Evolutionary conservation across 2,329 filamentous ascomycete species (phyloP).

Genomic region (Zymoseptoria tritici): DNA sequence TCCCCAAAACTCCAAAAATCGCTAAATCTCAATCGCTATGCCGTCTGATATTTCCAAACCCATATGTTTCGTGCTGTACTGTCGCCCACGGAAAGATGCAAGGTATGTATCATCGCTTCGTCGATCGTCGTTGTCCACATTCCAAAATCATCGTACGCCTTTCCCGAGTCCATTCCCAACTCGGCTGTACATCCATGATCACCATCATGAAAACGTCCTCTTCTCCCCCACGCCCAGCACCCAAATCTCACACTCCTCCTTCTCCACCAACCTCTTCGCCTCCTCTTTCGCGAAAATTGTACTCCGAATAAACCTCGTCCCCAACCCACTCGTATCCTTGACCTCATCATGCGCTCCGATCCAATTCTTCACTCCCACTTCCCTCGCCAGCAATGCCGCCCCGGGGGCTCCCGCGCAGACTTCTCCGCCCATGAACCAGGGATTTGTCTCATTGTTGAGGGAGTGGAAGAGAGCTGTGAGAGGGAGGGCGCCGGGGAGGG

Average conservation of each 20-base stretch:
- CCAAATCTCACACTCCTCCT: slow-evolving; percentile 9
- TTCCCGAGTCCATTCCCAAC: too few relatives aligned
- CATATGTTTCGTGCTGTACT: too few relatives aligned
- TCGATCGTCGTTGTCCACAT: too few relatives aligned
- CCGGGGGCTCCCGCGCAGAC: slow-evolving; percentile 51
- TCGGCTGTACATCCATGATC: too few relatives aligned
- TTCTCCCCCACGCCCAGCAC: slow-evolving; percentile 6
- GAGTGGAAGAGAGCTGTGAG: slow-evolving; percentile 59
- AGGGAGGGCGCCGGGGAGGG: slow-evolving; percentile 48
- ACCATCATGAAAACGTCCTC: neutral
- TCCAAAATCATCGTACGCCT: too few relatives aligned
- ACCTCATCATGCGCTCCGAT: slow-evolving; percentile 55
- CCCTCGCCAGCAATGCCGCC: slow-evolving; percentile 50
- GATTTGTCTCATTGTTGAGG: slow-evolving; percentile 52
- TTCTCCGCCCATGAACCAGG: slow-evolving; percentile 56
- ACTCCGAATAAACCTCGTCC: slow-evolving; percentile 45
- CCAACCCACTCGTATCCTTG: slow-evolving; percentile 49
- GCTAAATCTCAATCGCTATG: too few relatives aligned
- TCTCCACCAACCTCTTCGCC: slow-evolving; percentile 33
- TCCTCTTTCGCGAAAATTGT: slow-evolving; percentile 40
- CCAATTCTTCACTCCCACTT: slow-evolving; percentile 51
- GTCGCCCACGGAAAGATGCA: too few relatives aligned
- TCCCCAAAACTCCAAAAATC: too few relatives aligned
- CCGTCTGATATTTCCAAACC: too few relatives aligned
- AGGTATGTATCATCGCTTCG: too few relatives aligned